Evolutionary conservation across 2,329 filamentous ascomycete genomes (phyloP).

Genomic region (Colletotrichum zoysiae): DNA sequence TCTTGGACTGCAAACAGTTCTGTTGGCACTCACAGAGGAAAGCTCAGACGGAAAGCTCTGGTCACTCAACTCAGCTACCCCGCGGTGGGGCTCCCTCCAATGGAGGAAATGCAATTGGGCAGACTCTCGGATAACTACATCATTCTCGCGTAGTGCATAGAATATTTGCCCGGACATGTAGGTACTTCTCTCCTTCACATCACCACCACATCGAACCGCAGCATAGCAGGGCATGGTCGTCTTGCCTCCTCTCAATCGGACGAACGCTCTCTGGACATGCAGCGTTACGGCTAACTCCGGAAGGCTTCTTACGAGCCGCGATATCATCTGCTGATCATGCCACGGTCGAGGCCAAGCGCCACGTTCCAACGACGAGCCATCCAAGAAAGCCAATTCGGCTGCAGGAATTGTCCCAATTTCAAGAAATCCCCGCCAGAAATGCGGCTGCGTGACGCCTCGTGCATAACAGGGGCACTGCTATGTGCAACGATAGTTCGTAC

Average conservation of each 20-base stretch:
- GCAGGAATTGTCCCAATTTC: conserved; percentile 23
- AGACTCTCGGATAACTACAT: conserved; percentile 34
- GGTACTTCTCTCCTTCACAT: neutral
- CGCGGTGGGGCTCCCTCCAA: conserved; percentile 33
- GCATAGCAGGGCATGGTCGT: neutral
- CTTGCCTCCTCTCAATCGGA: neutral
- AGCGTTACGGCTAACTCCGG: neutral
- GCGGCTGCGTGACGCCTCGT: neutral
- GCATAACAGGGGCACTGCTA: neutral
- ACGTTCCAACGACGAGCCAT: conserved; percentile 1
- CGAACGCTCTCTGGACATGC: neutral
- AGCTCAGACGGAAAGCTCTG: conserved; percentile 31
- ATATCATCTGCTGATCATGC: neutral
- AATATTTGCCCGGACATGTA: too few relatives aligned
- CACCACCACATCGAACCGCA: too few relatives aligned
- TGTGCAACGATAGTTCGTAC: neutral
- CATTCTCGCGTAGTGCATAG: conserved; percentile 33
- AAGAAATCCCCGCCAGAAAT: neutral
- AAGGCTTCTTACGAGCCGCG: neutral
- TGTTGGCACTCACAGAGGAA: neutral
- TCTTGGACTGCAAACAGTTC: neutral
- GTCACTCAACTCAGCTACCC: conserved; percentile 30
- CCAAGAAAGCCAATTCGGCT: neutral
- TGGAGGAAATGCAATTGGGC: conserved; percentile 33
- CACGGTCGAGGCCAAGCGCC: neutral